phyloP scores from a whole-genome alignment of 176 grass and related monocot species.

The Aechmea fasciata region DNA sequence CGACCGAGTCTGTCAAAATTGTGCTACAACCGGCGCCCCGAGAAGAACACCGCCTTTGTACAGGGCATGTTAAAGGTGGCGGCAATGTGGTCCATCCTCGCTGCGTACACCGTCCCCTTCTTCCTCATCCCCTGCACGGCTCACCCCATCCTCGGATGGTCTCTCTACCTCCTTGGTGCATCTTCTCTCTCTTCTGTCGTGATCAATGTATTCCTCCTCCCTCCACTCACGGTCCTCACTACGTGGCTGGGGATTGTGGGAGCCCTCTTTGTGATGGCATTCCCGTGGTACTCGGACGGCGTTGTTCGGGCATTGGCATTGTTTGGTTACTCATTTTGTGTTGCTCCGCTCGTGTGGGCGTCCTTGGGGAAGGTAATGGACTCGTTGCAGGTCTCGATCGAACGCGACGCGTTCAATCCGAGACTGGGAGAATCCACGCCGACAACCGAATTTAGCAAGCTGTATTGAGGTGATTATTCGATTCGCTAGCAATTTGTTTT shows the following conservation, averaged over 20 bases:
- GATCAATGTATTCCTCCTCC: constrained; percentile 70
- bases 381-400: constrained; percentile 52
- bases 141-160: constrained; percentile 90
- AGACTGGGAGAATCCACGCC: constrained; percentile 54
- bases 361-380: constrained; percentile 45
- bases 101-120: constrained; percentile 71
- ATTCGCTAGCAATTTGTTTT: constrained; percentile 4
- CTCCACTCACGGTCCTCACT: constrained; percentile 48
- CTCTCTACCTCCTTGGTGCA: constrained; percentile 64
- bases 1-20: constrained; percentile 56
- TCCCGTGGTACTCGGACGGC: constrained; percentile 84
- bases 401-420: constrained; percentile 72
- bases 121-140: constrained; percentile 73
- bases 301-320: constrained; percentile 52
- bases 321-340: constrained; percentile 54
- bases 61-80: constrained; percentile 59
- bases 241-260: constrained; percentile 45
- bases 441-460: constrained; percentile 74
- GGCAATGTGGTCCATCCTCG: constrained; percentile 35
- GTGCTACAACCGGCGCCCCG: constrained; percentile 61
- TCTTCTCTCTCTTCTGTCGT: constrained; percentile 43
- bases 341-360: constrained; percentile 54
- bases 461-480: constrained; percentile 42
- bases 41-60: constrained; percentile 51
- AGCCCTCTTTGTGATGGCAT: constrained; percentile 67